Percentiles rank a stretch among this genome's conserved stretches.
phyloP scores from a whole-genome alignment of 2,329 filamentous ascomycete genomes.

The Colletotrichum tamarilloi region DNA sequence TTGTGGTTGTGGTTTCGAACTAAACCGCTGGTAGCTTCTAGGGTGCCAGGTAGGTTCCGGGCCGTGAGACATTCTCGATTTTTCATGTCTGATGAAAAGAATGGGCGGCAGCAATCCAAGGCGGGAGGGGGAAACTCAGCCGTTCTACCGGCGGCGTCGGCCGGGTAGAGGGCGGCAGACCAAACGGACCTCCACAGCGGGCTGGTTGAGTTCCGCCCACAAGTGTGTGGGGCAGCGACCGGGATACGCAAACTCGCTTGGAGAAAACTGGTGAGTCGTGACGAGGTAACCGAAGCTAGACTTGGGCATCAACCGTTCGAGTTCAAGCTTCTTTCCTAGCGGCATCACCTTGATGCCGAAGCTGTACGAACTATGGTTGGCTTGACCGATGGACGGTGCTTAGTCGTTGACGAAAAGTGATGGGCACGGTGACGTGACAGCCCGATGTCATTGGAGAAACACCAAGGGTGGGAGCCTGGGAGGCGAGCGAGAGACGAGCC shows the following conservation, averaged over 20 bases:
- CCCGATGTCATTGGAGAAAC: constrained; percentile 22
- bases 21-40: constrained; percentile 3
- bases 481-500: constrained; percentile 2
- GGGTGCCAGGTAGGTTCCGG: not conserved
- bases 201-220: constrained; percentile 25
- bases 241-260: constrained; percentile 4
- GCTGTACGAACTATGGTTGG: not conserved
- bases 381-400: not conserved
- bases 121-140: constrained; percentile 27
- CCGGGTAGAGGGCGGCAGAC: constrained; percentile 24
- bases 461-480: constrained; percentile 4
- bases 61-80: constrained; percentile 24
- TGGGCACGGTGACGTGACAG: constrained; percentile 20
- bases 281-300: constrained; percentile 4
- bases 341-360: constrained; percentile 15
- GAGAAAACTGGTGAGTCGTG: not conserved
- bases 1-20: not conserved
- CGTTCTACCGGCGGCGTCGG: constrained; percentile 26
- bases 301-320: constrained; percentile 3
- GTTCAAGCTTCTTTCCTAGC: constrained; percentile 32
- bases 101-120: constrained; percentile 3
- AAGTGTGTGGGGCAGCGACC: constrained; percentile 19
- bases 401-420: constrained; percentile 16
- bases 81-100: constrained; percentile 9
- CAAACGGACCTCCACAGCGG: constrained; percentile 35